Conservation (phyloP, 768 basidiomycete genomes). For the Amanita pseudoporphyria region DNA sequence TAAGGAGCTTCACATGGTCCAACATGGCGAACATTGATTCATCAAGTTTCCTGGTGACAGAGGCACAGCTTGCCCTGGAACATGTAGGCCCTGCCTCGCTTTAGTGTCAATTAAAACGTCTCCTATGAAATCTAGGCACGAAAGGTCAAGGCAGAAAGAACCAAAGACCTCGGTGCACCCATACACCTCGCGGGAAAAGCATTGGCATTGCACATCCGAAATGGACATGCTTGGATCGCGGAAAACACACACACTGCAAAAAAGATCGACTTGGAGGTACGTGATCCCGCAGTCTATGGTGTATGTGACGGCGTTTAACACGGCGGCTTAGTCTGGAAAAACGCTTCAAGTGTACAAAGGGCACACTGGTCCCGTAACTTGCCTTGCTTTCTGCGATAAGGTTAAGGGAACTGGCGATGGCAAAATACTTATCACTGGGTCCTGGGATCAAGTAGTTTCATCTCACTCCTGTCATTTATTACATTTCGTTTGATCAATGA, state of each 20-base stretch:
- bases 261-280: conserved; percentile 71
- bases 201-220: conserved; percentile 56
- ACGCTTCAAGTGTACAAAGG: conserved; percentile 69
- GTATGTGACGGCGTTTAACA: neutral
- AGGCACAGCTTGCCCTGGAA: conserved; percentile 57
- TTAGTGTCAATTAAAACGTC: neutral
- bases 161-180: conserved; percentile 67
- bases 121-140: conserved; percentile 46
- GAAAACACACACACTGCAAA: conserved; percentile 74
- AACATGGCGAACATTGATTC: conserved; percentile 19
- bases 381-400: conserved; percentile 56
- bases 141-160: conserved; percentile 59
- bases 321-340: conserved; percentile 58
- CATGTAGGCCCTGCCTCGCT: conserved; percentile 29
- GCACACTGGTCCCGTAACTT: conserved; percentile 85
- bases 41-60: conserved; percentile 60
- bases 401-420: conserved; percentile 26
- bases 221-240: conserved; percentile 72
- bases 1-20: neutral
- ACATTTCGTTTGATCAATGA: neutral
- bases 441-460: conserved; percentile 75
- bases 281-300: neutral
- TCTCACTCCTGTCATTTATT: conserved; percentile 1
- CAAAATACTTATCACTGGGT: conserved; percentile 71
- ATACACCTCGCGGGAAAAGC: conserved; percentile 71